Base-by-base conservation (phyloP, 2,329 filamentous ascomycete species). In the Gaeumannomyces tritici region DNA sequence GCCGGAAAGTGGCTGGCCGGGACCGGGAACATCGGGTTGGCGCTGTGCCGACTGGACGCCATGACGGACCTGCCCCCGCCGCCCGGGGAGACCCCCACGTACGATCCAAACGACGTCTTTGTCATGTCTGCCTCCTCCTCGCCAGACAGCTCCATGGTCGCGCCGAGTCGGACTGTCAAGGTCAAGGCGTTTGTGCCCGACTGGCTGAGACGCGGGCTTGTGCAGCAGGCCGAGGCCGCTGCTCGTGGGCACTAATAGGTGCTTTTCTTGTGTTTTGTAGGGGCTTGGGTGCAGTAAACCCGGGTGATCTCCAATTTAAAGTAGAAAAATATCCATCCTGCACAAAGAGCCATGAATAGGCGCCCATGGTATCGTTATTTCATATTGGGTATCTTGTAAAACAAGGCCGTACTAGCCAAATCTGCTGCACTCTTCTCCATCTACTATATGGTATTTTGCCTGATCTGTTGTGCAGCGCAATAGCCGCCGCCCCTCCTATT, bases 181-280 rank as follows among this genome's bases (percentile, higher is more conserved):
- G 66, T 92, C 47, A 92, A 89, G 77, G 91, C 93, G 0, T 89
- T 96, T 74, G 87, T 97, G 68, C 92, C 93, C 0, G 79, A 85
- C 55, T 98, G 93, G 93, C 62, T 86, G 70, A 76, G 79, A 62
- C 67, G 68, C 26, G 75, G 75, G 18, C 67, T 84, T 57, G 71
- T 73, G 28, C 60, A 54, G 33, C 60, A 63, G 60, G 26, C 55
- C 18, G 59, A 13, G 59, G 35, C 24, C n/a, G 42, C 35, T 51
- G 33, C 27, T 60, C 27, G 26, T 60, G 58, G 35, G 21, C n/a
- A 60, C 35, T 18, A 51, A 60, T 15, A 24, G 9, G 29, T 31
- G 9, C 9, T 31, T 31, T 31, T 5, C 9, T 31, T 31, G 5
- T 31, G n/a, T 31, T 9, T 31, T 31, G 9, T 31, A n/a, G 29